Conservation (phyloP, 2,329 filamentous ascomycete species). For the Coniochaeta sp. region DNA sequence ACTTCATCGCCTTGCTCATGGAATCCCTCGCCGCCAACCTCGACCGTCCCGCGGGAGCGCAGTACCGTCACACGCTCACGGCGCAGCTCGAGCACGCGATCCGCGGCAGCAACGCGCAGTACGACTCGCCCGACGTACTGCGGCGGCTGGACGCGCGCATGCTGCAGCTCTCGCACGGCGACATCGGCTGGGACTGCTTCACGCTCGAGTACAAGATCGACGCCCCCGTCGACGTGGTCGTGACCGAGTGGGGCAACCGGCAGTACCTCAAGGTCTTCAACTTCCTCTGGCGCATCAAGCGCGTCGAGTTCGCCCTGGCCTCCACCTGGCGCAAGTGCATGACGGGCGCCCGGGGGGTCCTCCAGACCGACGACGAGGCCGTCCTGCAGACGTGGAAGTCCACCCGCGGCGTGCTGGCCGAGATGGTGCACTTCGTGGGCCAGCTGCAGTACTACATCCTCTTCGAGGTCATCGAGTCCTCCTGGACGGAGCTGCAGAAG, state of each 20-base stretch:
- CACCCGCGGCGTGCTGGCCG: slow-evolving; percentile 79
- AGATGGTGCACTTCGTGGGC: slow-evolving; percentile 98
- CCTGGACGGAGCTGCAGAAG: slow-evolving; percentile 84
- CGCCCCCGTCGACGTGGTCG: slow-evolving; percentile 90
- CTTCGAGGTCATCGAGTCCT: slow-evolving; percentile 95
- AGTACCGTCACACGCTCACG: slow-evolving; percentile 93
- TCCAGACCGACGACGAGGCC: slow-evolving; percentile 63
- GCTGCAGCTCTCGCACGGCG: slow-evolving; percentile 91
- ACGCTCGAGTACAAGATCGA: slow-evolving; percentile 98
- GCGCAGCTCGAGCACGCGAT: slow-evolving; percentile 98
- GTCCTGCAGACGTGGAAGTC: slow-evolving; percentile 81
- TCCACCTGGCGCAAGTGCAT: slow-evolving; percentile 93
- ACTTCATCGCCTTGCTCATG: slow-evolving; percentile 96
- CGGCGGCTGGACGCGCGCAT: slow-evolving; percentile 93
- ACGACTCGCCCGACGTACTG: slow-evolving; percentile 86
- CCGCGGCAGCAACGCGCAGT: slow-evolving; percentile 93
- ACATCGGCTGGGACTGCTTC: slow-evolving; percentile 99
- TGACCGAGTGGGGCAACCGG: slow-evolving; percentile 89
- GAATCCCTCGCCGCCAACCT: slow-evolving; percentile 89
- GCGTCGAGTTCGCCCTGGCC: slow-evolving; percentile 87
- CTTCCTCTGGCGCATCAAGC: slow-evolving; percentile 96
- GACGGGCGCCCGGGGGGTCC: slow-evolving; percentile 87
- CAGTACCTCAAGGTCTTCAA: slow-evolving; percentile 99
- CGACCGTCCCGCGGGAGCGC: slow-evolving; percentile 89
- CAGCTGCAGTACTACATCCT: slow-evolving; percentile 98